phyloP scores from a whole-genome alignment of 1,284 basidiomycete genomes.

The Somion occarium region DNA sequence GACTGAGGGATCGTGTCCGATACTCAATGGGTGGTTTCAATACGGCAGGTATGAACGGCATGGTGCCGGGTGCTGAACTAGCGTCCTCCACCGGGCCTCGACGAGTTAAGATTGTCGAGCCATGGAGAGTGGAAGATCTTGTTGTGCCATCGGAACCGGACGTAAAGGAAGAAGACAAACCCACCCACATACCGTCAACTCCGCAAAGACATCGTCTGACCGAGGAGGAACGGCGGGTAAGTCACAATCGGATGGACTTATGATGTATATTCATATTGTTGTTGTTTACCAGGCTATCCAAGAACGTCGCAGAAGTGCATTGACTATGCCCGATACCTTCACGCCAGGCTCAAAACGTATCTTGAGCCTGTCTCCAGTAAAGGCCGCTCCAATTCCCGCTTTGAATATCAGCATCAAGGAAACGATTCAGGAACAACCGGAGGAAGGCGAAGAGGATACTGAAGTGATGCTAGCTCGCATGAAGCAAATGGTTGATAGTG shows the following conservation, averaged over 20 bases:
- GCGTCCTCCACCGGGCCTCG: slow-evolving; percentile 34
- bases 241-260: slow-evolving; percentile 1
- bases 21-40: slow-evolving; percentile 22
- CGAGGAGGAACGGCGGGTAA: slow-evolving; percentile 49
- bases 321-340: slow-evolving; percentile 46
- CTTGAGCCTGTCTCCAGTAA: slow-evolving; percentile 9
- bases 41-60: slow-evolving; percentile 13
- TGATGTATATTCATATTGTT: neutral
- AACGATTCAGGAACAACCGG: slow-evolving; percentile 11
- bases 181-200: slow-evolving; percentile 7
- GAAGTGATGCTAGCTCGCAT: slow-evolving; percentile 51
- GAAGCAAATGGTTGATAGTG: slow-evolving; percentile 57
- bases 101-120: slow-evolving; percentile 42
- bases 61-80: slow-evolving; percentile 12
- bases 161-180: slow-evolving; percentile 7
- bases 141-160: slow-evolving; percentile 4
- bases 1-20: slow-evolving; percentile 14
- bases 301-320: slow-evolving; percentile 52
- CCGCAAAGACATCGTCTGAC: slow-evolving; percentile 28
- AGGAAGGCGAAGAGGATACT: slow-evolving; percentile 40
- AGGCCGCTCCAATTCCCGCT: slow-evolving; percentile 6
- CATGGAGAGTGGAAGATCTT: slow-evolving; percentile 10
- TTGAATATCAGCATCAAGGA: slow-evolving; percentile 9
- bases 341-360: slow-evolving; percentile 38
- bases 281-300: slow-evolving; percentile 43